phyloP scores from a whole-genome alignment of 2,329 filamentous ascomycete species.

The Aspergillus ruber region DNA sequence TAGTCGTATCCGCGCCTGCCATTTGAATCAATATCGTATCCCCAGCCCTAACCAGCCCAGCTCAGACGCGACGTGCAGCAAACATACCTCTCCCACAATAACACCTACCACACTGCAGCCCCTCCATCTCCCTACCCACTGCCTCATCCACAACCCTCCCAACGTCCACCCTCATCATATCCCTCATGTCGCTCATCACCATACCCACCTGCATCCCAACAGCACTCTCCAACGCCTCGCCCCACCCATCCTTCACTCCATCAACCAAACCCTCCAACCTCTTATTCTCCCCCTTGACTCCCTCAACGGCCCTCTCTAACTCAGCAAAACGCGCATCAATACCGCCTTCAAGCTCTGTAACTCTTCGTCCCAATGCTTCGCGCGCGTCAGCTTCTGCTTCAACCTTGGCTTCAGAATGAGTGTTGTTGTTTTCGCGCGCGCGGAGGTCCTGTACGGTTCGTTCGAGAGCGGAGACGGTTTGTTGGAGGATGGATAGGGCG shows the following conservation, averaged over 20 bases:
- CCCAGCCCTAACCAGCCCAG: no score
- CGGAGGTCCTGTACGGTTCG: neutral
- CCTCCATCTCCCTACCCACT: neutral
- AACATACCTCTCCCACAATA: no score
- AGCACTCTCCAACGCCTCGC: neutral
- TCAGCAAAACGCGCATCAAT: neutral
- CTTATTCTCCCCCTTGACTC: neutral
- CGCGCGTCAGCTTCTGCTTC: neutral
- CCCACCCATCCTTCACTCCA: neutral
- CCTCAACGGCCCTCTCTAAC: neutral
- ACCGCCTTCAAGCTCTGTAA: neutral
- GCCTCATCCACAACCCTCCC: neutral
- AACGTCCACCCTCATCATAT: neutral
- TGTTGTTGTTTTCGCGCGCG: neutral
- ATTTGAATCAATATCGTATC: no score
- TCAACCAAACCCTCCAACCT: no score
- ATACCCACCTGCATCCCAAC: neutral
- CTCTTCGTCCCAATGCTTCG: neutral
- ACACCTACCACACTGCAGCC: no score
- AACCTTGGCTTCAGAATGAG: neutral
- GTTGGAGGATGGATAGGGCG: constrained; percentile 3
- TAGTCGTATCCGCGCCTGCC: no score
- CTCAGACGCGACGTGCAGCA: no score
- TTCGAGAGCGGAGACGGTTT: constrained; percentile 2
- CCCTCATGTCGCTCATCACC: neutral